Percentiles rank a stretch among this genome's conserved stretches.
Evolutionary conservation across 228 moss, liverwort and hornwort genomes (phyloP).

Genomic region (Sphagnum fallax): DNA sequence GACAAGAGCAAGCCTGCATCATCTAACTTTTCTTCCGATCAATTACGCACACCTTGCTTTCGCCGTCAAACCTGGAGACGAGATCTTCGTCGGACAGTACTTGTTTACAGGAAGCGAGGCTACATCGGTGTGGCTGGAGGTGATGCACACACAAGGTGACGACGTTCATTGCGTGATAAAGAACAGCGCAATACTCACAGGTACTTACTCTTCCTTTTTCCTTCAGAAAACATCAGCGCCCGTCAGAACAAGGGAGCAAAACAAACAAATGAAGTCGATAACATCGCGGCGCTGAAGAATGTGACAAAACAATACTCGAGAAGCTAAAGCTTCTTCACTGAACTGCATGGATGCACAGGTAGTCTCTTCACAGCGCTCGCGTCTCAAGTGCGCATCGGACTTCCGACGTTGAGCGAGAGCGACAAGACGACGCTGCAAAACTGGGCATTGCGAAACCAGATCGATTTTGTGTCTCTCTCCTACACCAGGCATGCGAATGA

Average conservation of each 20-base stretch:
- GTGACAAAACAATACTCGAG: no score
- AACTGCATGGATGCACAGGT: slow-evolving; percentile 1
- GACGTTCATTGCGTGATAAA: slow-evolving; percentile 22
- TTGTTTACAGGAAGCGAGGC: slow-evolving; percentile 39
- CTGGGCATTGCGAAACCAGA: slow-evolving; percentile 69
- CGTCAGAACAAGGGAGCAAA: no score
- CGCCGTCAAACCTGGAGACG: slow-evolving; percentile 32
- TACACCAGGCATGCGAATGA: slow-evolving; percentile 79
- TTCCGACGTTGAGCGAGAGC: slow-evolving; percentile 50
- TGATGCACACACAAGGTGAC: slow-evolving; percentile 23
- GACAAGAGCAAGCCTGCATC: slow-evolving; percentile 26
- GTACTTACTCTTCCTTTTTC: background rate
- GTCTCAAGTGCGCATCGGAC: slow-evolving; percentile 48
- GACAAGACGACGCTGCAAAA: slow-evolving; percentile 39
- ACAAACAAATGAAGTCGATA: no score
- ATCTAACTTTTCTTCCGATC: slow-evolving; percentile 9
- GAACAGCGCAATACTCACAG: slow-evolving; percentile 24
- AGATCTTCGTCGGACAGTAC: slow-evolving; percentile 44
- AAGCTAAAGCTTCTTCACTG: no score
- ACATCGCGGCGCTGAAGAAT: no score
- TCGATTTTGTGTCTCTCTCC: slow-evolving; percentile 79
- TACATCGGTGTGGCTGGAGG: slow-evolving; percentile 15
- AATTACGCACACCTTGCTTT: slow-evolving; percentile 32
- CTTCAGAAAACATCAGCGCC: no score
- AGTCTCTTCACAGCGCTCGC: slow-evolving; percentile 65